A percentile compares a stretch with the other conserved stretches of the same genome.
Conservation (phyloP, 176 grass and related monocot genomes). For the Hordeum marinum region DNA sequence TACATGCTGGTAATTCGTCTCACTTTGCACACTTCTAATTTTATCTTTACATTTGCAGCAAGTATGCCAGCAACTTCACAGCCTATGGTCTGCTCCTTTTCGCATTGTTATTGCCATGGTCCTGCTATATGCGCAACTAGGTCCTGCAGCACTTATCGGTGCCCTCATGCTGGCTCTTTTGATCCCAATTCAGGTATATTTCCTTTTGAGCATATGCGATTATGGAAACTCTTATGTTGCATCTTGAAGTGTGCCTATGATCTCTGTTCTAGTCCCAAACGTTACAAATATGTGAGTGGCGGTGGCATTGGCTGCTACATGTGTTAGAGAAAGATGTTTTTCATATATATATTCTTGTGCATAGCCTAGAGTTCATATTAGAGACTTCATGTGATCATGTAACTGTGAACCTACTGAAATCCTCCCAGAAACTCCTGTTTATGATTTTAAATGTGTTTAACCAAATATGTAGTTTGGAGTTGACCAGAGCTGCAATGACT, state of each 20-base stretch:
- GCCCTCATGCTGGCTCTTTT: conserved; percentile 82
- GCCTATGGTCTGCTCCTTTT: conserved; percentile 99
- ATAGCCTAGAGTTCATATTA: not conserved
- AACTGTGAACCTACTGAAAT: conserved; percentile 4
- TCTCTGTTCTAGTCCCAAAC: not conserved
- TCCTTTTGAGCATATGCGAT: conserved; percentile 13
- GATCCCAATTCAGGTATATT: conserved; percentile 84
- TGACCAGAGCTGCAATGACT: not conserved
- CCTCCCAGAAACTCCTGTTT: not conserved
- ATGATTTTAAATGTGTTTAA: not conserved
- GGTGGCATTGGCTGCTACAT: not conserved
- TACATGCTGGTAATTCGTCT: conserved; percentile 8
- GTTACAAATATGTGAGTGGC: not conserved
- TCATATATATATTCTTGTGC: not conserved
- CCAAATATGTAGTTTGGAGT: not conserved
- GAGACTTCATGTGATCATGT: conserved; percentile 6
- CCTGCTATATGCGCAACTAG: conserved; percentile 79
- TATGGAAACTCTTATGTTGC: not conserved
- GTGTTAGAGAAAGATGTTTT: conserved; percentile 20
- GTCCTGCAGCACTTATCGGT: conserved; percentile 76
- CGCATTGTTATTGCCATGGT: conserved; percentile 79
- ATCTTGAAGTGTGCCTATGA: conserved; percentile 6
- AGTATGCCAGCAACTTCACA: conserved; percentile 97
- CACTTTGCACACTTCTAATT: conserved; percentile 13
- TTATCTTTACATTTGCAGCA: conserved; percentile 59